Evolutionary conservation across 2,329 filamentous ascomycete species (phyloP), one percentile per base, ranked within the genome.

Genomic region (Bipolaris gigantea): DNA sequence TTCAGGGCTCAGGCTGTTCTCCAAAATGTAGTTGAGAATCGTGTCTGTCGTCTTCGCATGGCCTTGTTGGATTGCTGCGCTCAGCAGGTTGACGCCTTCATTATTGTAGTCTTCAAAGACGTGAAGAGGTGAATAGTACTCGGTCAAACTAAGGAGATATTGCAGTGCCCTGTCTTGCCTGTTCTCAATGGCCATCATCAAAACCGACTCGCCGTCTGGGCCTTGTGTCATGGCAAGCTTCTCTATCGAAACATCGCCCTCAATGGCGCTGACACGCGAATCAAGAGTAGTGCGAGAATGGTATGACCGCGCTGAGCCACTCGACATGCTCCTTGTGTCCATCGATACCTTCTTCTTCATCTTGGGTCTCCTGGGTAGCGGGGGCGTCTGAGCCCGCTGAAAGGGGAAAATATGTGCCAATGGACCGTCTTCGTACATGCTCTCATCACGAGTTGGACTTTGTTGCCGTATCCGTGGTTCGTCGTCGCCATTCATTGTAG

Each of bases 331-430:
- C 61, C 92, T 81, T 15, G 89, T 89, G 68, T 96, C 91, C 89
- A 97, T 89, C 0, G 91, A 90, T 0, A 97, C 93, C 62, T 83
- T 71, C 62, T 81, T 90, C 73, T 94, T 95, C 33, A 83, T 76
- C 62, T 82, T 84, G 53, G 84, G 85, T 4, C 75, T 68, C 2
- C 77, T 74, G 5, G 62, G 45, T 73, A 77, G 72, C 18, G 79
- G 77, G 23, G 79, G 78, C 19, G 75, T 80, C 39, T 76, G 73
- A 55, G 84, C 83, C 50, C 82, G 83, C 70, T 96, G 89, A 59
- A 96, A 97, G 0, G 92, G 93, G 64, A 97, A 97, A 1, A 97
- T 92, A 69, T 97, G 93, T 48, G 88, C 83, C 4, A 97, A 61
- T 2, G 78, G 78, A 2, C 76, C 77, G 42, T 72, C 66, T 55